phyloP scores from a whole-genome alignment of 2,329 filamentous ascomycete species.

The Colletotrichum cordylinicola region DNA sequence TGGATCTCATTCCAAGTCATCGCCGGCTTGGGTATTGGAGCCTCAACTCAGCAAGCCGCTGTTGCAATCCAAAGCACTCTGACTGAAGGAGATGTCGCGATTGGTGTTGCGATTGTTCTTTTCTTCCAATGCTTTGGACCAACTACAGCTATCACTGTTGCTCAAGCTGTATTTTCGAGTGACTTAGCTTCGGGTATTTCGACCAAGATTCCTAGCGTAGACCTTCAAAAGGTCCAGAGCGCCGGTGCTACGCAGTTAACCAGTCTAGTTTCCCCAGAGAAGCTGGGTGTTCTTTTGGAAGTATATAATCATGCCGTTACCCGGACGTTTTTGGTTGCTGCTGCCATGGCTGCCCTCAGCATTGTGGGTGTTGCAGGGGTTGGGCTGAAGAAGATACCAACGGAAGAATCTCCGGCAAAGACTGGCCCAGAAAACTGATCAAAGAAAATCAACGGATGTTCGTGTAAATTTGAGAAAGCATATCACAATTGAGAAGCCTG shows the following conservation, averaged over 20 bases:
- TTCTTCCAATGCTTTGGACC: constrained; percentile 12
- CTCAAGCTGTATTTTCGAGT: background rate
- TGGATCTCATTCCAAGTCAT: constrained; percentile 35
- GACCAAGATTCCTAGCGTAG: background rate
- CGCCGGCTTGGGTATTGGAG: constrained; percentile 1
- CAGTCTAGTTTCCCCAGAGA: background rate
- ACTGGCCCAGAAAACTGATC: no score
- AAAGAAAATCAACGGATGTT: no score
- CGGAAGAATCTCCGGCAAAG: background rate
- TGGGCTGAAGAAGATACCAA: background rate
- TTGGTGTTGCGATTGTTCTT: background rate
- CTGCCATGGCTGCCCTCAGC: background rate
- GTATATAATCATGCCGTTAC: constrained; percentile 10
- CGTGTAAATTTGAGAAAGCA: background rate
- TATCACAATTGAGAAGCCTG: no score
- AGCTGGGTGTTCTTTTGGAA: background rate
- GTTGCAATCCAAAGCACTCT: constrained; percentile 2
- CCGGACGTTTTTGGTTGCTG: constrained; percentile 1
- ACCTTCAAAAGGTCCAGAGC: background rate
- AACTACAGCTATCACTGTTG: background rate
- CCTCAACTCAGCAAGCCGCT: constrained; percentile 8
- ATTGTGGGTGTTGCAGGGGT: constrained; percentile 5
- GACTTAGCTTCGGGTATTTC: background rate
- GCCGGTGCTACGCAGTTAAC: background rate
- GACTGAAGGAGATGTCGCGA: background rate